phyloP scores from a whole-genome alignment of 2,329 filamentous ascomycete species.

The Hirsutella minnesotensis region DNA sequence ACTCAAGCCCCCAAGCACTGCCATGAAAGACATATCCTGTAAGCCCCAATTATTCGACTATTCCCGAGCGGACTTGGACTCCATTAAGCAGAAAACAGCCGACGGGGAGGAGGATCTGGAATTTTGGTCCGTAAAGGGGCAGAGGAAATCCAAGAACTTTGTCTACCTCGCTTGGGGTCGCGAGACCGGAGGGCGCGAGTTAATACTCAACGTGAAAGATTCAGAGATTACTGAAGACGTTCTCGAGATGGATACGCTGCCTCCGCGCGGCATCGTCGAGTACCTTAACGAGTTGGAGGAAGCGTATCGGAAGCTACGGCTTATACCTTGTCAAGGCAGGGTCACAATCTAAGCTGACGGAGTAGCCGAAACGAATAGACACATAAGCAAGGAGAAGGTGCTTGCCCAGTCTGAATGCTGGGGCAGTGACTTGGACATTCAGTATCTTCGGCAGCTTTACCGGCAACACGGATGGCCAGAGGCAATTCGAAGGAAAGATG shows the following conservation, averaged over 20 bases:
- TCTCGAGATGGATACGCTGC: not conserved
- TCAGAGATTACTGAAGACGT: not conserved
- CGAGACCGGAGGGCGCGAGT: not conserved
- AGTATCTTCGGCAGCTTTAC: not conserved
- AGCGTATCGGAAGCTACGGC: not conserved
- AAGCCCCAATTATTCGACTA: constrained; percentile 2
- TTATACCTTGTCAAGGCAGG: not conserved
- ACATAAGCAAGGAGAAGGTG: not conserved
- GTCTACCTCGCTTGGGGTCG: not conserved
- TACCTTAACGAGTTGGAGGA: not conserved
- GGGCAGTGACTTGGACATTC: not conserved
- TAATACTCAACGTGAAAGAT: no score
- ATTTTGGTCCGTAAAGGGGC: not conserved
- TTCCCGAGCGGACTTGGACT: not conserved
- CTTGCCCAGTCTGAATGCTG: not conserved
- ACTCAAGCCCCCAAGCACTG: no score
- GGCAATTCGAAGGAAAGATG: not conserved
- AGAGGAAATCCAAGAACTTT: not conserved
- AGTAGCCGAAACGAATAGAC: not conserved
- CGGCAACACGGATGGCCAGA: not conserved
- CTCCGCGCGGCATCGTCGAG: not conserved
- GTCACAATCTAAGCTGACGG: not conserved
- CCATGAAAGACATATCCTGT: no score
- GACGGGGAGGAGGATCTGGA: not conserved
- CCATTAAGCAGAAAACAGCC: not conserved